Evolutionary conservation across 176 grass and related monocot genomes (phyloP).

Genomic region (Hsuehochloa calcarea): DNA sequence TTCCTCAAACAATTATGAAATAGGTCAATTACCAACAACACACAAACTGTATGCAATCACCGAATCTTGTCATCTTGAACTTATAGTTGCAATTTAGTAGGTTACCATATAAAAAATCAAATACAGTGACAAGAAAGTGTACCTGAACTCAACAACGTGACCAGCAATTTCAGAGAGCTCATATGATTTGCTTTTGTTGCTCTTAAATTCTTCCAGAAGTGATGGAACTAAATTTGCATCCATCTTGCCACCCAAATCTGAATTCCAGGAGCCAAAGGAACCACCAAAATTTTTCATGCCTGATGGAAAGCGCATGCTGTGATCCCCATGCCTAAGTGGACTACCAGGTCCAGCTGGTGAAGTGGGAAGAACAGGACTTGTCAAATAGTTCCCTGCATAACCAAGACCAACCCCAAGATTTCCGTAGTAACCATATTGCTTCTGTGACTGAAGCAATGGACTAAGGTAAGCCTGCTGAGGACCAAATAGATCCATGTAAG

Average conservation of each 20-base stretch:
- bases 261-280: conserved; percentile 56
- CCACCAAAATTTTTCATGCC: conserved; percentile 53
- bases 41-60: neutral
- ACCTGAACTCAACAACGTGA: conserved; percentile 87
- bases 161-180: conserved; percentile 82
- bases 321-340: conserved; percentile 58
- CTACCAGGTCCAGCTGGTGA: conserved; percentile 53
- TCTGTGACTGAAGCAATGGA: conserved; percentile 61
- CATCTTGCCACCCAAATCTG: conserved; percentile 48
- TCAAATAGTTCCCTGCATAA: conserved; percentile 46
- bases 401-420: conserved; percentile 50
- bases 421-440: conserved; percentile 56
- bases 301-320: conserved; percentile 49
- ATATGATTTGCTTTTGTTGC: conserved; percentile 80
- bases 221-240: conserved; percentile 54
- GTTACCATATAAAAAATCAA: neutral
- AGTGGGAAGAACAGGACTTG: conserved; percentile 54
- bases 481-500: conserved; percentile 60
- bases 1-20: neutral
- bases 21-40: neutral
- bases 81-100: neutral
- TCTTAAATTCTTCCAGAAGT: conserved; percentile 83
- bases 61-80: neutral
- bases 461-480: conserved; percentile 51
- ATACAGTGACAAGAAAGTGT: neutral